Evolutionary conservation across 495 filamentous ascomycete species (phyloP).

Genomic region (Penicillium manginii): DNA sequence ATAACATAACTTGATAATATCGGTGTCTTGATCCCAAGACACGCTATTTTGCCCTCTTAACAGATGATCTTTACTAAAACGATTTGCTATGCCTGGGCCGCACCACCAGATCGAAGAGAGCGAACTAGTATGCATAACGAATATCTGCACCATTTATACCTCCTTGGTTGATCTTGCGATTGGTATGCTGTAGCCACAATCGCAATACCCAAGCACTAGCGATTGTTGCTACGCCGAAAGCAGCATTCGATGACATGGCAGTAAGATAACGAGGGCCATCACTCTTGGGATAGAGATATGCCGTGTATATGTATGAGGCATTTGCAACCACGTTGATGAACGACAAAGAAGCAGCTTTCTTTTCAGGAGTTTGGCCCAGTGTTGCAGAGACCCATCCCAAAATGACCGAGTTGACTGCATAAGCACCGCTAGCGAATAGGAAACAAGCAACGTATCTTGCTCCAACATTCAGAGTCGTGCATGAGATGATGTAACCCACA

Average conservation of each 20-base stretch:
- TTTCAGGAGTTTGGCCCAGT: conserved; percentile 55
- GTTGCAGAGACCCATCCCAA: conserved; percentile 56
- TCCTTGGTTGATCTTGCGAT: neutral
- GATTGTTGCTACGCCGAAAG: neutral
- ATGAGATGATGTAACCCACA: conserved; percentile 51
- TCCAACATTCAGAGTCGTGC: conserved; percentile 41
- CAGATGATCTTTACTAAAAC: too few relatives aligned
- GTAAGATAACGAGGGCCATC: conserved; percentile 15
- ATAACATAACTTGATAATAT: too few relatives aligned
- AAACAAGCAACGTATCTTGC: conserved; percentile 56
- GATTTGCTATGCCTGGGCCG: too few relatives aligned
- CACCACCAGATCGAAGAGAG: too few relatives aligned
- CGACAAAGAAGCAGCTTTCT: conserved; percentile 25
- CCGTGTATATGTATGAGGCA: neutral
- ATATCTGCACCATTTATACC: neutral
- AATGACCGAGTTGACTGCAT: conserved; percentile 52
- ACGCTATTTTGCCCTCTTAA: too few relatives aligned
- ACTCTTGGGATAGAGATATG: neutral
- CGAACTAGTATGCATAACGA: neutral
- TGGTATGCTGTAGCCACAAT: neutral
- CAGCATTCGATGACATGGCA: conserved; percentile 4
- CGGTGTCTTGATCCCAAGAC: too few relatives aligned
- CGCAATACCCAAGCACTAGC: conserved; percentile 1
- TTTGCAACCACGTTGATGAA: conserved; percentile 19
- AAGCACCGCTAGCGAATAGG: conserved; percentile 51